Percentiles rank a stretch among this genome's conserved stretches.
Conservation (phyloP, 1,139 yeast species). For the Pichia norvegensis region DNA sequence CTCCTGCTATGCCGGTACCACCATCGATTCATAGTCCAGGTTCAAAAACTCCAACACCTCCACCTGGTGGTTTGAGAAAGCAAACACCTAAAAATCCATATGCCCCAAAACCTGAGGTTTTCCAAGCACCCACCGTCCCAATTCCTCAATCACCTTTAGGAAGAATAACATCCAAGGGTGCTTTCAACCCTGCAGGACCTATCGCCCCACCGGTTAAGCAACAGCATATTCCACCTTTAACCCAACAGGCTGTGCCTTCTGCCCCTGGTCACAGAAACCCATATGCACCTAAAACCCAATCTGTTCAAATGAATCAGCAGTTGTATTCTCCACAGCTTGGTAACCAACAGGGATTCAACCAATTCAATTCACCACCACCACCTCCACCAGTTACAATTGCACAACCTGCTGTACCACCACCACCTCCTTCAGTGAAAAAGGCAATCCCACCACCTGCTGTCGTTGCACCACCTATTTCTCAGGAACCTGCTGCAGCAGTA, state of each 20-base stretch:
- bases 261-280: constrained; percentile 20
- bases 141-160: constrained; percentile 9
- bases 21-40: constrained; percentile 11
- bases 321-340: neutral
- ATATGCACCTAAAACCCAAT: constrained; percentile 26
- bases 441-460: constrained; percentile 10
- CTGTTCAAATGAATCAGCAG: neutral
- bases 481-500: neutral
- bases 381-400: constrained; percentile 8
- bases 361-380: constrained; percentile 1
- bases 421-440: constrained; percentile 4
- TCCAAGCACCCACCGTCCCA: constrained; percentile 19
- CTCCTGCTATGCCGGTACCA: constrained; percentile 25
- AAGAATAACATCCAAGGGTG: neutral
- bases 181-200: constrained; percentile 13
- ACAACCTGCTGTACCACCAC: constrained; percentile 16
- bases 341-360: neutral
- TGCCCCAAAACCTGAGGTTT: constrained; percentile 25
- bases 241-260: constrained; percentile 13
- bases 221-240: neutral
- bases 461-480: constrained; percentile 4
- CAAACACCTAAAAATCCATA: constrained; percentile 22
- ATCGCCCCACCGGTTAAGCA: constrained; percentile 19
- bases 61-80: constrained; percentile 6
- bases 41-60: constrained; percentile 14